Evolutionary conservation across 2,329 filamentous ascomycete genomes (phyloP).

Genomic region (Cercospora sp.): DNA sequence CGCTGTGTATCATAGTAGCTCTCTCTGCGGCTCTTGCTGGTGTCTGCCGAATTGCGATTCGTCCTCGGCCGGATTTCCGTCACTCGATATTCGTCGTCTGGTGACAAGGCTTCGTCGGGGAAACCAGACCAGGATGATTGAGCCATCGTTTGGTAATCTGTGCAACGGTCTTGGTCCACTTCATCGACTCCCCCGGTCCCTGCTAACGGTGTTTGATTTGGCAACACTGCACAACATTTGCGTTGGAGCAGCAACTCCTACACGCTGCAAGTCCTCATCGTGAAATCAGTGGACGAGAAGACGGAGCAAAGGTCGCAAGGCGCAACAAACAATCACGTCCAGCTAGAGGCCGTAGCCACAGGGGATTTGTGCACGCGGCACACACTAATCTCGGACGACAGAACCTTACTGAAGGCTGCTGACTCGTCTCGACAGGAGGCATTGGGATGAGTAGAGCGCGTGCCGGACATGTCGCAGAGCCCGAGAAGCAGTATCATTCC

Average conservation of each 20-base stretch:
- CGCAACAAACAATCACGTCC: not conserved
- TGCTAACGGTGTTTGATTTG: not conserved
- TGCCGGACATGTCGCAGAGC: not conserved
- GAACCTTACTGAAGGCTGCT: not conserved
- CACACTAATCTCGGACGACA: constrained; percentile 6
- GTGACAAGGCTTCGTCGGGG: constrained; percentile 9
- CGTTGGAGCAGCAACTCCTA: not conserved
- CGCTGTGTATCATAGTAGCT: constrained; percentile 31
- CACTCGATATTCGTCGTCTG: constrained; percentile 13
- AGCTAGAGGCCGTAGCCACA: not conserved
- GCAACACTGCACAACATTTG: not conserved
- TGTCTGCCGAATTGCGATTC: constrained; percentile 24
- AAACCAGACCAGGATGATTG: constrained; percentile 11
- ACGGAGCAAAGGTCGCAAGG: not conserved
- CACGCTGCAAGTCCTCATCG: not conserved
- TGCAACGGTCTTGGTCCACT: not conserved
- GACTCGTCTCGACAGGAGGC: not conserved
- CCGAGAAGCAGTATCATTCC: not conserved
- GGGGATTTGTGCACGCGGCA: constrained; percentile 7
- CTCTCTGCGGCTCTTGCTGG: constrained; percentile 27
- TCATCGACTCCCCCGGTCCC: not conserved
- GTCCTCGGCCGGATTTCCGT: constrained; percentile 5
- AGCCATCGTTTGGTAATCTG: constrained; percentile 1
- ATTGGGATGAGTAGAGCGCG: not conserved
- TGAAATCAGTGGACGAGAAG: not conserved